Base-by-base conservation (phyloP, 2,329 filamentous ascomycete species). In the Aspergillus calidoustus region DNA sequence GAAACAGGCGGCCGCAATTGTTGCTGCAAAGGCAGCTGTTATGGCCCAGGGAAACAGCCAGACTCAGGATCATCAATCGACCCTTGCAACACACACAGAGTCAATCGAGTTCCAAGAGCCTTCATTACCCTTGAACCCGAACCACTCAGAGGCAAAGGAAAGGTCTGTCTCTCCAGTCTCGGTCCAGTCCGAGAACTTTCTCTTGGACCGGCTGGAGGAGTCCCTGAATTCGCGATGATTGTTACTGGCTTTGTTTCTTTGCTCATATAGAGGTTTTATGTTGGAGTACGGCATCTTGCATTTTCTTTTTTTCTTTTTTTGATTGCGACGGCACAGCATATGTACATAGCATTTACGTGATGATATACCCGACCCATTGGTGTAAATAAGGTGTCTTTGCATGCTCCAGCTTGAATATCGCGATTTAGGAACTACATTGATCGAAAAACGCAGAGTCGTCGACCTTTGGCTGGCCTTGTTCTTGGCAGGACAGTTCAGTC, bases 161-260 rank as follows among this genome's bases (percentile, higher is more conserved):
- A 19, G 57, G 41, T 65, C 68, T 2, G 57, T 66, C 5, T 71
- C 67, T 4, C 66, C 68, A 5, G 64, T 54, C 1, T 60, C 68
- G 6, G 57, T 57, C 1, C 60, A 59, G 22, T 70, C 69, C 0
- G 68, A 64, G 54, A 71, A 71, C 53, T 65, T 56, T 13, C 69
- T 72, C 41, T 54, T 72, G 19, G 69, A 72, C 60, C 64, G 63
- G 19, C 48, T 72, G 44, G 70, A 72, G 57, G 69, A 71, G 51
- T 70, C 70, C 1, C 52, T 72, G 23, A 43, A 41, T 28, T 25
- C 23, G 8, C 34, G 6, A 55, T 30, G 22, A 31, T 50, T 2
- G 47, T 30, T 25, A 38, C 7, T 23, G 22, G 53, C 43, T 7
- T 22, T 56, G 9, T 17, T 41, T 51, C 13, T 41, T 57, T 41